Base-by-base conservation (phyloP, 768 basidiomycete species). In the Sporobolomyces phaffii region DNA sequence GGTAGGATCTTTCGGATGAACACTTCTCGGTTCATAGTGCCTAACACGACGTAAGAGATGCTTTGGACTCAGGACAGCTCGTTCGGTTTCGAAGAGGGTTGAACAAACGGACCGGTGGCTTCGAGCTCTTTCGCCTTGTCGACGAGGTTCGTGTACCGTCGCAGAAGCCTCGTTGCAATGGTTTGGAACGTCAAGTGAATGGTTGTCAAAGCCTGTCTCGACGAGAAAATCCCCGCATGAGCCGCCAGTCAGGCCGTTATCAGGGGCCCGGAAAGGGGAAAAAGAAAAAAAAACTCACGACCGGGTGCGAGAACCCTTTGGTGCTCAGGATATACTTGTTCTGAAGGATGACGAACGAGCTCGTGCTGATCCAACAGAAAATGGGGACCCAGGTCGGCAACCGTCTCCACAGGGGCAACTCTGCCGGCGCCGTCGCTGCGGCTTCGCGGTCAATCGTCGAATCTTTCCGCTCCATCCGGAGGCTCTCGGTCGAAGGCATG, bases 351-450 rank as follows among this genome's bases (percentile, higher is more conserved):
- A 98, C 94, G 8, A 85, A 77, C 29, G 91, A 90, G 70, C 86
- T 88, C 72, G 94, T 87, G 24, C 84, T 79, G 74, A 98, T 98
- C 94, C 93, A 97, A 56, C 94, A 80, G 22, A 92, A 91, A 60
- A 96, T 90, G 45, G 65, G 65, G 17, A 69, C 68, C 60, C 61
- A 65, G 1, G 61, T 61, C 1, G 68, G 72, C 4, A 69, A 47
- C 28, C 64, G 38, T 49, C 31, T 43, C 68, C 72, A 72, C 34
- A 61, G 31, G 2, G 68, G 71, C 15, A 47, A 24, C 1, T 65
- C 63, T 11, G 6, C 49, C n/a, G 29, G 15, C 24, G 44, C n/a
- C 5, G 40, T 24, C 38, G 13, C 20, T 9, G 43, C 53, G 33
- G 29, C 48, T 24, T 20, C 50, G 31, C 29, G 13, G 22, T 33